Evolutionary conservation across 2,329 filamentous ascomycete species (phyloP), one percentile per base, ranked within the genome.

Genomic region (Colletotrichum sp.): DNA sequence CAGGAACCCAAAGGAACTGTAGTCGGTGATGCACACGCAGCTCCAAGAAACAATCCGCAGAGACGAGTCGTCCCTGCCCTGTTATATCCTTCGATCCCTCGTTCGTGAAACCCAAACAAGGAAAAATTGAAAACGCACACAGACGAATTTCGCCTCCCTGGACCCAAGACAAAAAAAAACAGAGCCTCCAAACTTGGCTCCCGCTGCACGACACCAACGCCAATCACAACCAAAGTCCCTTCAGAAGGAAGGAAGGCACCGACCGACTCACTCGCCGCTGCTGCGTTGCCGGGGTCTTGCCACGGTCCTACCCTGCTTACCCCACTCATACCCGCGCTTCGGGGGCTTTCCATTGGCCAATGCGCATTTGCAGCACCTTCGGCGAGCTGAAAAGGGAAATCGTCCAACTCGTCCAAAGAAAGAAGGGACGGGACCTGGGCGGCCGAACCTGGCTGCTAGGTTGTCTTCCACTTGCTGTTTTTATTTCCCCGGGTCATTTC

Each of bases 171-270:
- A 32, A 39, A 63, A 12, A 12, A 62, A 18, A 49, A 63, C 64
- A 69, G 73, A 76, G 73, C 73, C 73, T 73, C 73, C 70, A 73
- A 76, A 69, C 73, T 76, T 76, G 70, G 73, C 73, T 73, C 70
- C 73, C 70, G 73, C 70, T 36, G 62, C 32, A 64, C 59, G n/a
- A 34, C 13, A 64, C 21, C 15, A 36, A 64, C 32, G 16, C 62
- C 62, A 64, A 64, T 16, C 13, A 64, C 62, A 39, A 15, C 18
- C 34, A 44, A 52, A 52, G 44, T 52, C 24, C 21, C 55, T 26
- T 30, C 24, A 59, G 26, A 59, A 18, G 21, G 55, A 59, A 26
- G 26, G 9, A 59, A 59, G 55, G 26, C 24, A 59, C 55, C 55
- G 55, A 16, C 6, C 34, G 52, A 30, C n/a, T 69, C 52, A 60